Evolutionary conservation across 73 alveolate species (phyloP).

Genomic region (Paramecium bursaria): DNA sequence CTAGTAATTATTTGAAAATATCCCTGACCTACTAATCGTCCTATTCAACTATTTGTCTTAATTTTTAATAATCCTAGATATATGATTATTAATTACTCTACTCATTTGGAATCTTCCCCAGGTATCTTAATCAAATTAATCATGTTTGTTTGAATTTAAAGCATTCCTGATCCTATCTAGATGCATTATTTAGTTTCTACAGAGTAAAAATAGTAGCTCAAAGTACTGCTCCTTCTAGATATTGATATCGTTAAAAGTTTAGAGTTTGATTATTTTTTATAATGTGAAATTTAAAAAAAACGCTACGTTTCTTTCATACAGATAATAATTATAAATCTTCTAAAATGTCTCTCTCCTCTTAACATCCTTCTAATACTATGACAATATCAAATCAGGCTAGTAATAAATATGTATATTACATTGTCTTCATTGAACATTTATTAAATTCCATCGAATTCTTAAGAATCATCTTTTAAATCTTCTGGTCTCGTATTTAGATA

Average conservation of each 20-base stretch:
- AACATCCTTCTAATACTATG: slow-evolving; percentile 59
- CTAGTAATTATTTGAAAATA: slow-evolving; percentile 29
- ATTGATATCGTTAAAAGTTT: slow-evolving; percentile 36
- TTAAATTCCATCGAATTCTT: slow-evolving; percentile 43
- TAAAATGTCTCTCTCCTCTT: slow-evolving; percentile 63
- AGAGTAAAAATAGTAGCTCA: slow-evolving; percentile 39
- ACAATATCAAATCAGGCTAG: slow-evolving; percentile 50
- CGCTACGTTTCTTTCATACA: slow-evolving; percentile 66
- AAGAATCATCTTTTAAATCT: slow-evolving; percentile 47
- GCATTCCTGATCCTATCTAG: slow-evolving; percentile 61
- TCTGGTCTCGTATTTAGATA: slow-evolving; percentile 34
- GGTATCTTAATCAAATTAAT: slow-evolving; percentile 47
- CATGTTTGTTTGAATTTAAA: slow-evolving; percentile 52
- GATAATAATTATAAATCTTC: slow-evolving; percentile 55
- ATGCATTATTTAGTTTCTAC: slow-evolving; percentile 54
- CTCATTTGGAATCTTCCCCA: slow-evolving; percentile 64
- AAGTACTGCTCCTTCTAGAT: slow-evolving; percentile 43
- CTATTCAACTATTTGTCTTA: background rate
- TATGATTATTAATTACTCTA: background rate
- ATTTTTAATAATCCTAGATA: slow-evolving; percentile 19
- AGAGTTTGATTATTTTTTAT: slow-evolving; percentile 56
- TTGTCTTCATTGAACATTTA: slow-evolving; percentile 49
- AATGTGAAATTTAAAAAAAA: slow-evolving; percentile 59
- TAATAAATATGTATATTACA: background rate
- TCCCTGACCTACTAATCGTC: slow-evolving; percentile 12